Base-by-base conservation (phyloP, 768 basidiomycete species). In the Tulasnella sp. region DNA sequence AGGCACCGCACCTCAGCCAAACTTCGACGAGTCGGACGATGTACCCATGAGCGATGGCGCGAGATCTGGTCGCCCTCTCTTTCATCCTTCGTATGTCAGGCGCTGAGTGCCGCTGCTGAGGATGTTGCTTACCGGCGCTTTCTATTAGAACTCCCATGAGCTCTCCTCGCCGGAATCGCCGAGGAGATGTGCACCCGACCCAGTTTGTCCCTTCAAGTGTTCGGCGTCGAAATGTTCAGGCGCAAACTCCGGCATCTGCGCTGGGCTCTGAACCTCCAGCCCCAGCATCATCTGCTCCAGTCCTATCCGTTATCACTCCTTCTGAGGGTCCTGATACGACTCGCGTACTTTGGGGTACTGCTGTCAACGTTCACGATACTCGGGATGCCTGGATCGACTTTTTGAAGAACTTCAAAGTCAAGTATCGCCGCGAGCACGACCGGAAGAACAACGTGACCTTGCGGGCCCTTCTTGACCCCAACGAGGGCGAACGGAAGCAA, bases 331-430 rank as follows among this genome's bases (percentile, higher is more conserved):
- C 92, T 0, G 94, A 94, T 79, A 94, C 94, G 82, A 93, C 95
- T 75, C 89, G 94, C 85, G 96, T 95, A 34, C 95, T 99, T 80
- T 99, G 98, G 97, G 98, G 98, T 40, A 99, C 98, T 0, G 97
- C 95, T 1, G 96, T 99, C 83, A 94, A 94, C 82, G 88, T 99
- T 38, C 89, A 91, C 3, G 94, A 97, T 84, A 93, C 94, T 18
- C 98, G 98, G 94, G 92, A 92, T 83, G 85, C 92, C 27, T 99
- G 98, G 87, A 90, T 91, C 75, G 92, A 93, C 48, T 98, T 98
- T 85, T 86, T 99, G 78, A 91, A 90, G 73, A 93, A 95, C 0
- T 99, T 98, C 89, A 98, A 98, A 84, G 90, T 91, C 71, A 98
- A 97, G 84, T 97, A 97, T 81, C 91, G 96, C 31, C 86, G 90